These are phyloP conservation scores for Globisporangium echinulatum DNA, from an alignment of 352 stramenopile genomes.

Conservation along the genomic window DNA sequence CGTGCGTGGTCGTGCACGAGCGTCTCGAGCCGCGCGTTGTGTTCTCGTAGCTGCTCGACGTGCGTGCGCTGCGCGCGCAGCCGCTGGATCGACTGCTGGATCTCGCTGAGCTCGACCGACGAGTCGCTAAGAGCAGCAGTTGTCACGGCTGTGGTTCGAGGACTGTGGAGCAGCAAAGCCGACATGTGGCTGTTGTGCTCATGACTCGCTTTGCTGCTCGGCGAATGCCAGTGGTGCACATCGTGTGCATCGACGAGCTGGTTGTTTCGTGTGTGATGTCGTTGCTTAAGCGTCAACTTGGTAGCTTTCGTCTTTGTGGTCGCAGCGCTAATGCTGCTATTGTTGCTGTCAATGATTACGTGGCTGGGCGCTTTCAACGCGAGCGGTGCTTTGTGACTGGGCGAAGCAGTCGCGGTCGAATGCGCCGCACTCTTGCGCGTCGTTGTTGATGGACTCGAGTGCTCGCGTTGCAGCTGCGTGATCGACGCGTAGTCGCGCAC, in stretches of 20 bases:
- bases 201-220: background rate
- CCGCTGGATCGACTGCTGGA: slow-evolving; percentile 48
- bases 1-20: slow-evolving; percentile 23
- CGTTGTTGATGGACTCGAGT: slow-evolving; percentile 13
- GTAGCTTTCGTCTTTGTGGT: background rate
- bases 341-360: background rate
- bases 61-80: slow-evolving; percentile 44
- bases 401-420: background rate
- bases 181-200: background rate
- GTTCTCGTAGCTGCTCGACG: slow-evolving; percentile 39
- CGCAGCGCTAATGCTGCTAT: background rate
- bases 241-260: background rate
- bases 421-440: background rate
- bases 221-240: background rate
- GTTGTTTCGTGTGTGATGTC: background rate
- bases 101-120: slow-evolving; percentile 26
- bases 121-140: slow-evolving; percentile 1
- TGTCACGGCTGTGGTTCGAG: background rate
- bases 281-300: background rate
- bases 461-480: slow-evolving; percentile 5
- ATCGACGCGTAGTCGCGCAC: slow-evolving; percentile 6
- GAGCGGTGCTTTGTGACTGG: background rate
- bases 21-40: slow-evolving; percentile 34
- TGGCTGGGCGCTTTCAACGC: background rate
- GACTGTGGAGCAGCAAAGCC: too few relatives aligned